These are phyloP conservation scores for Rhexocercosporidium sp. DNA, from an alignment of 2,329 filamentous ascomycete species.

Conservation along the genomic window DNA sequence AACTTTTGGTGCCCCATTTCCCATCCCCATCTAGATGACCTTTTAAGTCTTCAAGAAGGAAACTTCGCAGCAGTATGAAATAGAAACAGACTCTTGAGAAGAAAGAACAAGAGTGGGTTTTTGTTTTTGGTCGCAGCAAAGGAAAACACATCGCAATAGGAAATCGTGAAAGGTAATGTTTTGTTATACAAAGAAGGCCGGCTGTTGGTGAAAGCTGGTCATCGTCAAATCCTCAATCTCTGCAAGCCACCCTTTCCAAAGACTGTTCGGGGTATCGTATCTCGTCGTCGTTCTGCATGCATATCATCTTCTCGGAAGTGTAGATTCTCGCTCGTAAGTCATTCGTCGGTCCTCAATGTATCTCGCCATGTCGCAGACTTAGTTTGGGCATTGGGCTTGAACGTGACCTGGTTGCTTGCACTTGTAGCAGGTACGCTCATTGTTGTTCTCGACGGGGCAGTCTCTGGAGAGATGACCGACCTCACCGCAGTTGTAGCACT, in stretches of 20 bases:
- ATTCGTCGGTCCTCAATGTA: conserved; percentile 35
- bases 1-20: conserved; percentile 18
- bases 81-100: background rate
- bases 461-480: conserved; percentile 81
- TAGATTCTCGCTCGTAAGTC: conserved; percentile 31
- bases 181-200: conserved; percentile 42
- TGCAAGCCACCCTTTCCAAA: conserved; percentile 41
- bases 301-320: conserved; percentile 37
- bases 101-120: conserved; percentile 1
- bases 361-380: conserved; percentile 43
- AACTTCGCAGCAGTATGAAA: background rate
- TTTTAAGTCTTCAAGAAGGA: background rate
- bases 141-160: conserved; percentile 21
- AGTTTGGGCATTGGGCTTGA: conserved; percentile 91
- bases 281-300: conserved; percentile 35
- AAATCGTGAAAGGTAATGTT: conserved; percentile 23
- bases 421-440: conserved; percentile 99
- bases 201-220: conserved; percentile 24
- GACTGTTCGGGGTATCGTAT: conserved; percentile 38
- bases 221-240: conserved; percentile 40
- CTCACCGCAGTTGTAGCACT: conserved; percentile 99
- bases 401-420: conserved; percentile 72
- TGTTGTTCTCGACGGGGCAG: conserved; percentile 88
- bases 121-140: conserved; percentile 19
- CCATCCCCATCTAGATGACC: background rate